Base-by-base conservation (phyloP, 2,329 filamentous ascomycete genomes). In the Dothistroma septosporum region DNA sequence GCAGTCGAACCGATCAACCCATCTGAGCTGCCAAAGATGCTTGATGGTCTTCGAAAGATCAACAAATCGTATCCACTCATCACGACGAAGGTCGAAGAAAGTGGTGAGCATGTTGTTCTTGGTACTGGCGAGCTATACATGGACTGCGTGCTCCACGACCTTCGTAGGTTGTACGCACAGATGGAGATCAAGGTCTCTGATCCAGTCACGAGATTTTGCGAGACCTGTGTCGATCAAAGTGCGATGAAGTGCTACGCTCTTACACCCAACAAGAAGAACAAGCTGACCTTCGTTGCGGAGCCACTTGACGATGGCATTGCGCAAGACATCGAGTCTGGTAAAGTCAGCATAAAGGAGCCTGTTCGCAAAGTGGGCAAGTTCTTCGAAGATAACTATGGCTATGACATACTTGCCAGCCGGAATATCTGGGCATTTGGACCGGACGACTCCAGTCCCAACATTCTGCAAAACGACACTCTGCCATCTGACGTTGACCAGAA, bases 141-240 rank as follows among this genome's bases (percentile, higher is more conserved):
- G 92, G 94, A 99, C 75, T 99, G 94, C 71, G 93, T 99, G 3
- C 82, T 99, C 50, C 94, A 99, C 75, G 94, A 99, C 73, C 82
- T 99, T 52, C 89, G 94, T 57, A 85, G 87, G 46, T 77, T 97
- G n/a, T 99, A 97, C 73, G 92, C 94, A 14, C 93, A 97, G 71
- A 99, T 99, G 94, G 94, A 99, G 75, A 90, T 99, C 78, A 97
- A 97, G 78, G 91, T 99, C 53, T 99, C 94, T 0, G 94, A 99
- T 73, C 94, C 94, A 0, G 93, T 99, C 48, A 97, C 94, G 16
- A 85, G 94, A 53, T 99, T 99, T 81, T 97, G 92, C 77, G 94
- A 99, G 78, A 99, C 94, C 0, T 93, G 97, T 28, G 92, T 96
- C 41, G 94, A 99, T 75, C 96, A 94, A 67, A 97, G 92, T 19